Evolutionary conservation across 2,329 filamentous ascomycete species (phyloP), one percentile per base, ranked within the genome.

Genomic region (Aureobasidium musti): DNA sequence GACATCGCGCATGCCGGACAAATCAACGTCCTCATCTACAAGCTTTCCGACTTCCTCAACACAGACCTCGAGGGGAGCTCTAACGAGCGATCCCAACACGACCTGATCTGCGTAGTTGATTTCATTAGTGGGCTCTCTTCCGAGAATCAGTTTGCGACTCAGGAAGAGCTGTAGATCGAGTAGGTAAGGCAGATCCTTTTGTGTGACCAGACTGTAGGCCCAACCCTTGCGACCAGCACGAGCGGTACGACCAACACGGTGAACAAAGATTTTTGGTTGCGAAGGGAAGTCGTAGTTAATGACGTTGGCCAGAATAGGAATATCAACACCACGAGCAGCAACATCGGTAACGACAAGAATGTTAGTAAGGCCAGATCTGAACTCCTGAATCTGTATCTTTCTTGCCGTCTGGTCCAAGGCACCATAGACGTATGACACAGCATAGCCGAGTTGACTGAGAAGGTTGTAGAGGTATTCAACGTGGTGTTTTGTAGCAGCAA

Each of bases 251-350:
- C 95, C 95, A 54, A 99, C 95, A 75, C 95, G 89, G 78, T 99
- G 95, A 33, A 99, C 90, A 73, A 96, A 99, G 49, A 99, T 88
- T 79, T 99, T 99, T 23, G 95, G 92, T 74, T 98, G 95, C 1
- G 94, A 91, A 3, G 95, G 94, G 70, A 99, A 99, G 75, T 98
- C 94, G 78, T 96, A 99, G 82, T 99, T 98, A 82, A 99, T 94
- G 67, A 99, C 95, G 75, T 99, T 98, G 66, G 92, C 93, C 41
- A 99, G 84, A 54, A 97, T 86, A 0, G 95, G 95, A 71, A 99
- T 97, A 86, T 99, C 95, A 69, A 99, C 96, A 87, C 95, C 94
- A 82, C 95, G 86, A 5, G 94, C 92, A 2, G 94, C 94, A 30
- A 97, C 93, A 75, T 98, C 94, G 0, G 95, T 99, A 52, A 98